Evolutionary conservation across 345 rosid species (phyloP), one percentile per base, ranked within the genome.

Genomic region (Cardamine chenopodiifolia): DNA sequence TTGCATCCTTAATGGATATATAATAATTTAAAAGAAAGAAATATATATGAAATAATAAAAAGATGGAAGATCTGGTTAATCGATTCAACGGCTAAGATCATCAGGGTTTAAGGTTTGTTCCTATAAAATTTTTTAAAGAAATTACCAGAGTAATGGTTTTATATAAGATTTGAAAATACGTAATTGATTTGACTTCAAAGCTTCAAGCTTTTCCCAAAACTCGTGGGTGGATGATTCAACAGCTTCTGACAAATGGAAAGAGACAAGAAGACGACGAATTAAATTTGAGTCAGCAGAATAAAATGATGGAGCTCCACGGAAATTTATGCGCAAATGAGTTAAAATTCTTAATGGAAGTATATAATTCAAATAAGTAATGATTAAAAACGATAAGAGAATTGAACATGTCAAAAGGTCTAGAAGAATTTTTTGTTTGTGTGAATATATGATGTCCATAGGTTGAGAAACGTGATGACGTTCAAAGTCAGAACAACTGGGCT

Each of bases 401-500:
- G 47, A 20, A 68, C 50, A 50, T 31, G 63, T 68, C 73, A 68
- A 61, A 40, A 32, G 15, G 47, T 68, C 63, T 60, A 61, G 65
- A 76, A 62, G 75, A 34, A n/a, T 61, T 57, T 75, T 11, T 40
- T 19, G 23, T 50, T 17, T 61, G 54, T 63, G 75, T 76, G 71
- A 76, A 75, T 40, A 40, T 47, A 49, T 35, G 19, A 50, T 66
- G 73, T 74, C 3, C 60, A 28, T 19, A 25, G 20, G 52, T 53
- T 68, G 62, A 61, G 57, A 40, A 61, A 68, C 55, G 56, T 10
- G 74, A 68, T 32, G 70, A 53, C 74, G 70, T 76, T 34, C 35
- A 70, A 62, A 70, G 75, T 69, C 70, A 44, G 52, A 62, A 62
- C 74, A 53, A 68, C 19, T 68, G 1, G 79, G 74, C 10, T 75